Evolutionary conservation across 2,329 filamentous ascomycete species (phyloP), one percentile per base, ranked within the genome.

Genomic region (Seiridium unicorne): DNA sequence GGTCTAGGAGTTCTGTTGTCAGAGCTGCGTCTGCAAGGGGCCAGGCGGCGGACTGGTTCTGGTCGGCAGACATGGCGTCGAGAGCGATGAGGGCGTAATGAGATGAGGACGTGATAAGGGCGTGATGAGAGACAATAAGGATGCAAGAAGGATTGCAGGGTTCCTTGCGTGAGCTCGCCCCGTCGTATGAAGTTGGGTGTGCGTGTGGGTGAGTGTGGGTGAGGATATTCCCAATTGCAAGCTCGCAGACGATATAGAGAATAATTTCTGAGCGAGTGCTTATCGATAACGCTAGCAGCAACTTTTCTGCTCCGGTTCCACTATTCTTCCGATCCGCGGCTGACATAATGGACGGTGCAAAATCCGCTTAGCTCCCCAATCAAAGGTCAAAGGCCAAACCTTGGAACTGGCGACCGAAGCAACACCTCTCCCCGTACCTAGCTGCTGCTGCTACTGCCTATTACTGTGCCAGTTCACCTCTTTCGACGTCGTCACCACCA

Each of bases 1-100:
- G 84, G 69, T 96, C 90, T 64, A 97, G 86, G 65, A 97, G 87
- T 75, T 93, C 88, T 81, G 32, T 26, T 26, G 47, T 53, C 32
- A 53, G 49, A 38, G 49, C 49, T 35, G 49, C 49, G 49, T 53
- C 49, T 31, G 49, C 49, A 36, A 57, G 35, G 7, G 48, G 56
- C 4, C 44, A 59, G 38, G 44, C 60, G 40, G 61, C 59, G 48
- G 59, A 57, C 42, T 53, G 55, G 44, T 69, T 68, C 62, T 72
- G 70, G 59, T 65, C 64, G 18, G 18, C 18, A 64, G 70, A 68
- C 71, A 73, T 73, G 26, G 32, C 65, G 63, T 26, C 18, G 18
- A 26, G 18, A 26, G 18, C 18, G 18, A 26, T 26, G 18, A 26
- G 18, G 18, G 18, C 18, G 18, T 26, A 26, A 26, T 26, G 18